These are phyloP conservation scores for Prillingera fragicola DNA, from an alignment of 1,284 basidiomycete genomes.

Conservation along the genomic window DNA sequence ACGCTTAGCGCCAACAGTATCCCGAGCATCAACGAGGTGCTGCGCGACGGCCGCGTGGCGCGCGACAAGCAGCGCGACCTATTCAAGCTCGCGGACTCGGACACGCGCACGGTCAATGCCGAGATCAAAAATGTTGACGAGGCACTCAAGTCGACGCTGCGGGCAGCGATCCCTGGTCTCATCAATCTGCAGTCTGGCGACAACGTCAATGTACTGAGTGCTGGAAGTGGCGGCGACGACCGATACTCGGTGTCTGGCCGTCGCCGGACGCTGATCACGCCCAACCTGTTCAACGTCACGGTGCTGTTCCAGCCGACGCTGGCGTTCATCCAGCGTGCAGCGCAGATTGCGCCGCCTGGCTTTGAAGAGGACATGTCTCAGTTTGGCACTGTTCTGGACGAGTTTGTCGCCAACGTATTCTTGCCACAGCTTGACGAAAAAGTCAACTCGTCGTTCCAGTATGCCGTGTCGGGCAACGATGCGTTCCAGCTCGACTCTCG, in stretches of 20 bases:
- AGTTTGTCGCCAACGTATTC: conserved; percentile 90
- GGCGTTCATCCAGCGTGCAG: conserved; percentile 67
- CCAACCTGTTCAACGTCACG: conserved; percentile 92
- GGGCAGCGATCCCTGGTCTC: conserved; percentile 88
- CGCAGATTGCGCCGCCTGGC: conserved; percentile 67
- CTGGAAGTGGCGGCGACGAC: conserved; percentile 57
- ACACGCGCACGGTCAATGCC: conserved; percentile 63
- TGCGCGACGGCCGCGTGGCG: conserved; percentile 72
- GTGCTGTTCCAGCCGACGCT: conserved; percentile 91
- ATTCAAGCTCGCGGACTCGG: conserved; percentile 87
- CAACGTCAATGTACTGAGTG: conserved; percentile 51
- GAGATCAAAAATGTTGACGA: conserved; percentile 74
- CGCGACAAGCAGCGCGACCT: conserved; percentile 70
- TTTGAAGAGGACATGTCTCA: conserved; percentile 60
- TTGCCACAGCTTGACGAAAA: conserved; percentile 94
- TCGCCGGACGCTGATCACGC: conserved; percentile 78
- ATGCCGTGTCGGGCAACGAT: conserved; percentile 73
- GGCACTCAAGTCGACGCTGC: conserved; percentile 73
- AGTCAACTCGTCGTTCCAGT: conserved; percentile 79
- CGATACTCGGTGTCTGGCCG: conserved; percentile 62
- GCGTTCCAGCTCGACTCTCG: conserved; percentile 59
- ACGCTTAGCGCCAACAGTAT: conserved; percentile 76
- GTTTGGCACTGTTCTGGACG: conserved; percentile 68
- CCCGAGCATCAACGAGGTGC: conserved; percentile 86
- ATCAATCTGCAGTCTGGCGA: conserved; percentile 57